A percentile compares a stretch with the other conserved stretches of the same genome.
Conservation (phyloP, 169 alveolate species). For the Amoebophrya sp. region DNA sequence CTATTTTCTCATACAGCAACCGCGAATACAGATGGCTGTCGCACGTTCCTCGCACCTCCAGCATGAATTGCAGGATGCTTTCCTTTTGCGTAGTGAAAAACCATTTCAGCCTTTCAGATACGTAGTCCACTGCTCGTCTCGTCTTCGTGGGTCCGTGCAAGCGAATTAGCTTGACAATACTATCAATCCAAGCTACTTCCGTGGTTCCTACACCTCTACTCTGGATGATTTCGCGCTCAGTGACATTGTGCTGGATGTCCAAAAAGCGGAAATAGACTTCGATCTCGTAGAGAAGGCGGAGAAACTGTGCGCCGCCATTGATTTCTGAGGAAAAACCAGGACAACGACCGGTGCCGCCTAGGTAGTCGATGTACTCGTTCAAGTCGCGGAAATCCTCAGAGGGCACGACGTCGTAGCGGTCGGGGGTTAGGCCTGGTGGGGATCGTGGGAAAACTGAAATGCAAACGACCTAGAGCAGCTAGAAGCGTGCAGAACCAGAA, state of each 20-base stretch:
- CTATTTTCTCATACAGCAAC: not conserved
- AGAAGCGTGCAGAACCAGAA: too few species aligned
- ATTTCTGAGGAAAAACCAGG: not conserved
- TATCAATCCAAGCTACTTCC: constrained; percentile 23
- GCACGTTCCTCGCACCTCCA: not conserved
- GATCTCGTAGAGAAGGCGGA: constrained; percentile 24
- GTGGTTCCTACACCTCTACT: constrained; percentile 22
- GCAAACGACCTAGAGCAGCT: too few species aligned
- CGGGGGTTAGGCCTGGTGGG: too few species aligned
- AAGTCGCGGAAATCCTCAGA: constrained; percentile 25
- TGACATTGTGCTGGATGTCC: constrained; percentile 9
- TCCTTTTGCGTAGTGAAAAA: constrained; percentile 32
- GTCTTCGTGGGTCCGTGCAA: not conserved
- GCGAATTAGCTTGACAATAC: constrained; percentile 3
- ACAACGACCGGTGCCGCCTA: not conserved
- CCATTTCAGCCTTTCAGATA: constrained; percentile 28
- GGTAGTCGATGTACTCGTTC: constrained; percentile 32
- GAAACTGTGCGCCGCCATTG: constrained; percentile 33
- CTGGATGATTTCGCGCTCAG: constrained; percentile 32
- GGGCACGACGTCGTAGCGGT: constrained; percentile 15
- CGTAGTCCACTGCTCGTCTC: not conserved
- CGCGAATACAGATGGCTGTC: constrained; percentile 22
- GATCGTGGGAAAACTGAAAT: too few species aligned
- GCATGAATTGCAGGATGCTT: constrained; percentile 25
- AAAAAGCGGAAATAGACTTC: constrained; percentile 31